These are phyloP conservation scores for Astrocystis sublimbata DNA, from an alignment of 495 filamentous ascomycete species.

Conservation along the genomic window DNA sequence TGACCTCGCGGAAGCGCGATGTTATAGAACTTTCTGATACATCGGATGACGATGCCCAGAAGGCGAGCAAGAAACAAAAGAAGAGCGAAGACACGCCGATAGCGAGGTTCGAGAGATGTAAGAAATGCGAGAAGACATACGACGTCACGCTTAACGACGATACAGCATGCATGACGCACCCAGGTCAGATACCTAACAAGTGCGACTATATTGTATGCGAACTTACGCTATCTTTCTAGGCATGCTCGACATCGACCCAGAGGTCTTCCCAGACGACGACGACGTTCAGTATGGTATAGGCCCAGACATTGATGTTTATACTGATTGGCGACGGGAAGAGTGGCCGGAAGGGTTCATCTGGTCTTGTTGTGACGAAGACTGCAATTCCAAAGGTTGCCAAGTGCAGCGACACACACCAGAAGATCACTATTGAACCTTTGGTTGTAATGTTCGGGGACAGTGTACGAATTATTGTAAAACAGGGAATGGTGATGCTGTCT, in stretches of 20 bases:
- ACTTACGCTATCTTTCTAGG: neutral
- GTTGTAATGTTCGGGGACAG: neutral
- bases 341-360: constrained; percentile 9
- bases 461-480: too few relatives aligned
- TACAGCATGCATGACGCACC: constrained; percentile 6
- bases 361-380: neutral
- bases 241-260: neutral
- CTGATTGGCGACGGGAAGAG: constrained; percentile 8
- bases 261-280: constrained; percentile 10
- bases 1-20: constrained; percentile 8
- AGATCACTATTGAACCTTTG: neutral
- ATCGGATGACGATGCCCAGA: neutral
- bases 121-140: constrained; percentile 4
- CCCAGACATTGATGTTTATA: neutral
- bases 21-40: constrained; percentile 11
- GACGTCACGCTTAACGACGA: constrained; percentile 14
- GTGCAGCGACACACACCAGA: constrained; percentile 6
- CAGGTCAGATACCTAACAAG: neutral
- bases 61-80: constrained; percentile 5
- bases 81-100: neutral
- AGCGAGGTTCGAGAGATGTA: constrained; percentile 1
- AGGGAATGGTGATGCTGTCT: too few relatives aligned
- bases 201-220: neutral
- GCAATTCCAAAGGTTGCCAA: neutral
- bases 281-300: neutral